Percentiles rank a stretch among this genome's conserved stretches.
Evolutionary conservation across 2,329 filamentous ascomycete species (phyloP).

Genomic region (Colletotrichum falcatum): DNA sequence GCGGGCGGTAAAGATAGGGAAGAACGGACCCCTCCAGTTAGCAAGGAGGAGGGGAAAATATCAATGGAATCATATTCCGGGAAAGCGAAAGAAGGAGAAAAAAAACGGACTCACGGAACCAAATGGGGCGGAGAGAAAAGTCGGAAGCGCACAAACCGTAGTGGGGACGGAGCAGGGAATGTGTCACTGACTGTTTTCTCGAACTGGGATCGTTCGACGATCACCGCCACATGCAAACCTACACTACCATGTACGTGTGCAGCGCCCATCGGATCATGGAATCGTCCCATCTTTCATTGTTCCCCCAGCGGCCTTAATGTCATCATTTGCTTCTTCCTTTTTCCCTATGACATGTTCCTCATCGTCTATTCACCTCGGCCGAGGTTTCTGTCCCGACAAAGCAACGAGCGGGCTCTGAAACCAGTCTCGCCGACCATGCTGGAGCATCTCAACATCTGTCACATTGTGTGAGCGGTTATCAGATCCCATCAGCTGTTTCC

Average conservation of each 20-base stretch:
- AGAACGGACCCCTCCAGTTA: neutral
- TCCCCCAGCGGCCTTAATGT: neutral
- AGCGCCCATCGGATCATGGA: conserved; percentile 1
- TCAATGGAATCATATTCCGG: neutral
- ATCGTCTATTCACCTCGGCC: neutral
- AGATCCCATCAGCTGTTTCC: conserved; percentile 29
- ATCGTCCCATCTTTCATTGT: neutral
- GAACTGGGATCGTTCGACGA: conserved; percentile 7
- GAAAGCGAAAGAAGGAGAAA: neutral
- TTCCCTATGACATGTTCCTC: neutral
- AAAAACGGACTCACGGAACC: too few relatives aligned
- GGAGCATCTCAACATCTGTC: conserved; percentile 5
- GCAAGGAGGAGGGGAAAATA: neutral
- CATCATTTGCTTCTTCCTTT: neutral
- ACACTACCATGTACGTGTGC: too few relatives aligned
- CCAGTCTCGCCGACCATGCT: conserved; percentile 10
- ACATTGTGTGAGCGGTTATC: conserved; percentile 8
- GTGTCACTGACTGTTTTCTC: conserved; percentile 21
- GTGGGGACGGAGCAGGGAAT: conserved; percentile 10
- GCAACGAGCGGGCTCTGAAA: neutral
- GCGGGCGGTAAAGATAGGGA: conserved; percentile 15
- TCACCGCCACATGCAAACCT: neutral
- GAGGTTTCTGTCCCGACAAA: neutral
- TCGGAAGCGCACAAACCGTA: neutral
- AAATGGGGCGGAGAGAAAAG: neutral